These are phyloP conservation scores for Withania somnifera DNA, from an alignment of 305 asterid species.

Conservation along the genomic window DNA sequence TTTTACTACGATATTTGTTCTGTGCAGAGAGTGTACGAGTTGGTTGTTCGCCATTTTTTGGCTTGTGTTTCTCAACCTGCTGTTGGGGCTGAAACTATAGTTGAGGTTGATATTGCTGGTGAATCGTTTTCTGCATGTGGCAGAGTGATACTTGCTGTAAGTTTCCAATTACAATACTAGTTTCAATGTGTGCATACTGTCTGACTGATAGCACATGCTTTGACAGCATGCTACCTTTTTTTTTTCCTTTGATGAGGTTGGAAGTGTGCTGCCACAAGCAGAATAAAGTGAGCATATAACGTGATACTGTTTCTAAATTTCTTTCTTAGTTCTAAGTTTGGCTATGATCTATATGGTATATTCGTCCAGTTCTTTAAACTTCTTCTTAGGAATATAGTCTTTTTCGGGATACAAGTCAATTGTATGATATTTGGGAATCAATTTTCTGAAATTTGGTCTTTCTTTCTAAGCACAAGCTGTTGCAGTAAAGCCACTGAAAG, in stretches of 20 bases:
- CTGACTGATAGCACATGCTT: not conserved
- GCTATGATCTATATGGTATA: not conserved
- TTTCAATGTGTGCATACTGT: not conserved
- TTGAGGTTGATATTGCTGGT: constrained; percentile 89
- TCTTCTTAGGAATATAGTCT: not conserved
- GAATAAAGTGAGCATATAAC: not conserved
- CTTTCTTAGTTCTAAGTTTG: not conserved
- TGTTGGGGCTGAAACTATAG: constrained; percentile 87
- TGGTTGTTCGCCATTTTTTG: constrained; percentile 96
- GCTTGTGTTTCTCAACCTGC: constrained; percentile 99
- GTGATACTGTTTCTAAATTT: not conserved
- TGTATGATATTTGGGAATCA: not conserved
- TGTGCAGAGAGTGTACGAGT: constrained; percentile 79
- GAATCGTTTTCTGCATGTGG: constrained; percentile 83
- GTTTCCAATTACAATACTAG: constrained; percentile 22
- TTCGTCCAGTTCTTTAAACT: not conserved
- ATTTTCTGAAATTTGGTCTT: not conserved
- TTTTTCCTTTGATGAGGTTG: not conserved
- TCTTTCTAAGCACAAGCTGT: not conserved
- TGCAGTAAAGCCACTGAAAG: not conserved
- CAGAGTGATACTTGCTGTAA: constrained; percentile 82
- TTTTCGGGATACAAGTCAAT: not conserved
- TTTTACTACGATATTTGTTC: not conserved
- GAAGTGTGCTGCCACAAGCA: not conserved
- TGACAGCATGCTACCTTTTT: not conserved